Evolutionary conservation across 1,284 basidiomycete genomes (phyloP).

Genomic region (Vanrija pseudolonga): DNA sequence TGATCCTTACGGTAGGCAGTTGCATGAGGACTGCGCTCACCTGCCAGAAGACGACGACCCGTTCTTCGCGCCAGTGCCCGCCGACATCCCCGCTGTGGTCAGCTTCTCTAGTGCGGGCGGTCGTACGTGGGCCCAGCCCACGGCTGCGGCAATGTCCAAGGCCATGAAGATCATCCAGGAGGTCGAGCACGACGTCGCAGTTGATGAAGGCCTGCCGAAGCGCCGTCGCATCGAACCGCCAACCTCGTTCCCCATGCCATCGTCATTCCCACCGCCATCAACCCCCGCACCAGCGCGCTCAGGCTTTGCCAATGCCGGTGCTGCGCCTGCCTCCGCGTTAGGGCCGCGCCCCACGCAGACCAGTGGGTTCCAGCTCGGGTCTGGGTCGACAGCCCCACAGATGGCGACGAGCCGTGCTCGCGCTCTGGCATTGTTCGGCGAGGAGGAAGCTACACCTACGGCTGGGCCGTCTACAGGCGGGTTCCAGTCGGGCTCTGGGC

Average conservation of each 20-base stretch:
- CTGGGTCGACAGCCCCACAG: not conserved
- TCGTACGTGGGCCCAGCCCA: constrained; percentile 25
- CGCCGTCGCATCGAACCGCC: no score
- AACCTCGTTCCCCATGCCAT: no score
- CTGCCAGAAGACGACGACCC: constrained; percentile 6
- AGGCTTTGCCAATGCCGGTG: no score
- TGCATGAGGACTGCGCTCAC: not conserved
- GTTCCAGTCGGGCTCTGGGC: constrained; percentile 1
- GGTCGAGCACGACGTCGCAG: constrained; percentile 11
- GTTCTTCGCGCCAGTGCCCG: constrained; percentile 1
- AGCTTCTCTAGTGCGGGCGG: constrained; percentile 34
- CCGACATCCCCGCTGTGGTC: constrained; percentile 16
- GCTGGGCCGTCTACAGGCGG: not conserved
- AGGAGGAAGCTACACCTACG: not conserved
- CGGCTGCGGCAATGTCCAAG: constrained; percentile 23
- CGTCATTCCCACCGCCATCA: no score
- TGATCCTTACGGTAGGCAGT: not conserved
- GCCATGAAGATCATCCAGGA: constrained; percentile 25
- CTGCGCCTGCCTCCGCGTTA: no score
- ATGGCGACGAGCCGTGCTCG: constrained; percentile 1
- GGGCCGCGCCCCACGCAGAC: no score
- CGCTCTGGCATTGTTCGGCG: constrained; percentile 13
- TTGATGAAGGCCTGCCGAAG: constrained; percentile 11
- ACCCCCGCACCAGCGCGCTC: no score
- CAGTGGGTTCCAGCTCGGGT: constrained; percentile 12